Evolutionary conservation across 2,329 filamentous ascomycete genomes (phyloP).

Genomic region (Pseudogymnoascus sp.): DNA sequence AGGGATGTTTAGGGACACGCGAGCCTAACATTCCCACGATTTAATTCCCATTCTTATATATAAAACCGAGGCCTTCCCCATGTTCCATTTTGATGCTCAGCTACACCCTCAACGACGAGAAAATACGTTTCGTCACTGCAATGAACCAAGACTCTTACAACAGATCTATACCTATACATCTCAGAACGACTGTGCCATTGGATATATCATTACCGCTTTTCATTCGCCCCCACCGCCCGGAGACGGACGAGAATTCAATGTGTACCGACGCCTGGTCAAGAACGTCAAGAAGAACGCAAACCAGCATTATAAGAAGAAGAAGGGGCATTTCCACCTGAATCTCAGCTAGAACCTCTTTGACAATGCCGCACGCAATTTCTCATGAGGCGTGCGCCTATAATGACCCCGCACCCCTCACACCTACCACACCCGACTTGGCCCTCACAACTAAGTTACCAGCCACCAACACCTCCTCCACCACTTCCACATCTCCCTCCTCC

Average conservation of each 20-base stretch:
- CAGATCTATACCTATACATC: not conserved
- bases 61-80: not conserved
- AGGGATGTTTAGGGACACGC: not conserved
- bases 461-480: not conserved
- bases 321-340: not conserved
- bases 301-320: constrained; percentile 5
- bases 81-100: not conserved
- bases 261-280: not conserved
- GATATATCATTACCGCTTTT: not conserved
- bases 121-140: not conserved
- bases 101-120: not conserved
- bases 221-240: not conserved
- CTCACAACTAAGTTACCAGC: not conserved
- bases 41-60: constrained; percentile 2
- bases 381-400: not conserved
- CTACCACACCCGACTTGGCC: not conserved
- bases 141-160: not conserved
- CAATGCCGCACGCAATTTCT: not conserved
- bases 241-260: constrained; percentile 1
- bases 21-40: not conserved
- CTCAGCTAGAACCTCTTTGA: not conserved
- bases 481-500: constrained; percentile 10
- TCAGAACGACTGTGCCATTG: not conserved
- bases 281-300: not conserved
- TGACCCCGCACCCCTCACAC: not conserved